Percentiles rank a stretch among this genome's conserved stretches.
phyloP scores from a whole-genome alignment of 495 filamentous ascomycete genomes.

The Penicillium cinerascens region DNA sequence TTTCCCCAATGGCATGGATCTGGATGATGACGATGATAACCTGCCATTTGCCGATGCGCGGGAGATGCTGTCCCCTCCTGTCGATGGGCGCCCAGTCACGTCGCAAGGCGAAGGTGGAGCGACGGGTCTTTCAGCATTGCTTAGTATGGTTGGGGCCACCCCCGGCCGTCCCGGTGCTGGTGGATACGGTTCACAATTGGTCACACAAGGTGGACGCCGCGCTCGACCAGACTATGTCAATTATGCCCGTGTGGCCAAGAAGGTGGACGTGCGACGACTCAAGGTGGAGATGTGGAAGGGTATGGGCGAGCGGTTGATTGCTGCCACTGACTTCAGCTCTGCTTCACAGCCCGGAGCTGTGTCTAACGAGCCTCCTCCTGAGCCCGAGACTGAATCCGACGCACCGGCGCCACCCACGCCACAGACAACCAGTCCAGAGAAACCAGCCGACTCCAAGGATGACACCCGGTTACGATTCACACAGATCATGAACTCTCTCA shows the following conservation, averaged over 20 bases:
- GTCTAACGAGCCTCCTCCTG: slow-evolving; percentile 19
- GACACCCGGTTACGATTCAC: slow-evolving; percentile 75
- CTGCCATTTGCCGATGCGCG: slow-evolving; percentile 85
- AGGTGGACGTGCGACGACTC: slow-evolving; percentile 92
- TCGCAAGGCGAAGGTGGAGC: slow-evolving; percentile 36
- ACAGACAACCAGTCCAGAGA: slow-evolving; percentile 22
- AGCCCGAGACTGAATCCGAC: slow-evolving; percentile 28
- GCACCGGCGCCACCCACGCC: slow-evolving; percentile 33
- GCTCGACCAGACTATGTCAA: slow-evolving; percentile 92
- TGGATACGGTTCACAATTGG: slow-evolving; percentile 86
- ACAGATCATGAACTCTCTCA: slow-evolving; percentile 80
- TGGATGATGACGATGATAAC: slow-evolving; percentile 74
- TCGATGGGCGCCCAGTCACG: slow-evolving; percentile 36
- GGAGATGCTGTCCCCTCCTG: slow-evolving; percentile 81
- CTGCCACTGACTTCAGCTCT: slow-evolving; percentile 32
- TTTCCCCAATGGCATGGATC: slow-evolving; percentile 60
- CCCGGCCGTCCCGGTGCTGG: slow-evolving; percentile 40
- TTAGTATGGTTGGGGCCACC: slow-evolving; percentile 46
- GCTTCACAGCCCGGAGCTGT: slow-evolving; percentile 26
- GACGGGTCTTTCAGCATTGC: slow-evolving; percentile 37
- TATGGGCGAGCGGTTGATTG: slow-evolving; percentile 56
- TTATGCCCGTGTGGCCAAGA: slow-evolving; percentile 94
- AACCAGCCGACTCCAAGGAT: slow-evolving; percentile 22
- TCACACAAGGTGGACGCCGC: slow-evolving; percentile 77
- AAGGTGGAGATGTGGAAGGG: slow-evolving; percentile 97